Conservation (phyloP, 2,329 filamentous ascomycete genomes). For the Fusarium papillatum region DNA sequence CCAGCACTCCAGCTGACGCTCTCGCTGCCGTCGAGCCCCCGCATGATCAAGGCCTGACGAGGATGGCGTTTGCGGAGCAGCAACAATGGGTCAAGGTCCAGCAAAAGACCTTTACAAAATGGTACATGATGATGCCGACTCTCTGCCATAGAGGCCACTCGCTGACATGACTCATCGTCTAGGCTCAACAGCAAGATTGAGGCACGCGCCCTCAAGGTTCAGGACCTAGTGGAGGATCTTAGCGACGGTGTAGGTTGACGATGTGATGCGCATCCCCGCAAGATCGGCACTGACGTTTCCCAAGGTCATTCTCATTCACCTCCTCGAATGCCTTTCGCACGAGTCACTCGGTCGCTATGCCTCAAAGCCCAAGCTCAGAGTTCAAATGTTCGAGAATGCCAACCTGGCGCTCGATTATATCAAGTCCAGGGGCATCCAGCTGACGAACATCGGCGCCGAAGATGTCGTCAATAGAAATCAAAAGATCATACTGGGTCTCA, state of each 20-base stretch:
- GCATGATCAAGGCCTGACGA: slow-evolving; percentile 65
- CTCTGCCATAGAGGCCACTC: neutral
- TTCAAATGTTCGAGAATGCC: slow-evolving; percentile 98
- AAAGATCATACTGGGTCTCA: slow-evolving; percentile 96
- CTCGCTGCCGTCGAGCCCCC: slow-evolving; percentile 61
- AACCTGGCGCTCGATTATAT: slow-evolving; percentile 96
- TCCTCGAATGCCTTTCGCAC: slow-evolving; percentile 94
- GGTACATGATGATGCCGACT: slow-evolving; percentile 54
- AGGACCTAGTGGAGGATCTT: slow-evolving; percentile 89
- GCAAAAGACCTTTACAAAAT: slow-evolving; percentile 99
- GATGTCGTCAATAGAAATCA: slow-evolving; percentile 98
- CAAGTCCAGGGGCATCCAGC: slow-evolving; percentile 90
- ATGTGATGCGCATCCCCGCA: neutral
- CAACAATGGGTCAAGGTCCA: slow-evolving; percentile 85
- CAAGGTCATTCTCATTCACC: slow-evolving; percentile 93
- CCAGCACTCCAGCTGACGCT: slow-evolving; percentile 55
- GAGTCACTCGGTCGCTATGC: slow-evolving; percentile 98
- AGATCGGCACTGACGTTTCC: slow-evolving; percentile 2
- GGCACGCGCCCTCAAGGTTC: slow-evolving; percentile 81
- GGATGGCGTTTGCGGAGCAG: slow-evolving; percentile 75
- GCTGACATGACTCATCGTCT: slow-evolving; percentile 19
- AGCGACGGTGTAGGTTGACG: slow-evolving; percentile 87
- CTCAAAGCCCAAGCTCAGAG: slow-evolving; percentile 93
- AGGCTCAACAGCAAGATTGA: slow-evolving; percentile 98
- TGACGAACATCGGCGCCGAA: slow-evolving; percentile 98